Evolutionary conservation across 768 basidiomycete species (phyloP).

Genomic region (Naganishia kalamii): DNA sequence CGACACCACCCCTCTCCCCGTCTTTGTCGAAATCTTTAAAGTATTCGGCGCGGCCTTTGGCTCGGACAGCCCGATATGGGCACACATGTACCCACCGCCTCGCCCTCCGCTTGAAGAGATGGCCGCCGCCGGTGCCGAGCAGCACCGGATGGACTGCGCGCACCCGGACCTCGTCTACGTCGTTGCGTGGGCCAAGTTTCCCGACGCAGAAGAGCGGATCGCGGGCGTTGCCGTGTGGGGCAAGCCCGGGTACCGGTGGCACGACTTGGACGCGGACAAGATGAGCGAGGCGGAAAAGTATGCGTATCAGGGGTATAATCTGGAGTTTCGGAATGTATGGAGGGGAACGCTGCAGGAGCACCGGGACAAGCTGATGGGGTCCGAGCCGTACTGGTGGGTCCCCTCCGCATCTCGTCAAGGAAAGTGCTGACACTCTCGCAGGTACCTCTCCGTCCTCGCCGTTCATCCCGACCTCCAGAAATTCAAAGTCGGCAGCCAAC

Average conservation of each 20-base stretch:
- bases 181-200: not conserved
- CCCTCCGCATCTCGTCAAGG: not conserved
- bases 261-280: not conserved
- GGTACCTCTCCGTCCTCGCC: slow-evolving; percentile 22
- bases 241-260: slow-evolving; percentile 2
- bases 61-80: not conserved
- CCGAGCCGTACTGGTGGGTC: slow-evolving; percentile 1
- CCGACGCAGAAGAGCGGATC: not conserved
- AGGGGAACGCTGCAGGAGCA: slow-evolving; percentile 2
- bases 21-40: not conserved
- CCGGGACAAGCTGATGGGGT: slow-evolving; percentile 7
- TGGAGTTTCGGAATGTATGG: slow-evolving; percentile 6
- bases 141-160: not conserved
- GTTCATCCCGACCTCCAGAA: slow-evolving; percentile 16
- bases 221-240: slow-evolving; percentile 2
- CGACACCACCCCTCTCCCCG: not conserved
- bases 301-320: not conserved
- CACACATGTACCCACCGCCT: slow-evolving; percentile 10
- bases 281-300: not conserved
- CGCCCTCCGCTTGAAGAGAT: not conserved
- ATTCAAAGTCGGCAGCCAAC: slow-evolving; percentile 4
- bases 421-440: not conserved
- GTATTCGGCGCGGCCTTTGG: not conserved
- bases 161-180: not conserved
- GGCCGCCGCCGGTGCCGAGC: not conserved